Percentiles rank a stretch among this genome's conserved stretches.
Evolutionary conservation across 768 basidiomycete genomes (phyloP).

Genomic region (Boletellus emodensis): DNA sequence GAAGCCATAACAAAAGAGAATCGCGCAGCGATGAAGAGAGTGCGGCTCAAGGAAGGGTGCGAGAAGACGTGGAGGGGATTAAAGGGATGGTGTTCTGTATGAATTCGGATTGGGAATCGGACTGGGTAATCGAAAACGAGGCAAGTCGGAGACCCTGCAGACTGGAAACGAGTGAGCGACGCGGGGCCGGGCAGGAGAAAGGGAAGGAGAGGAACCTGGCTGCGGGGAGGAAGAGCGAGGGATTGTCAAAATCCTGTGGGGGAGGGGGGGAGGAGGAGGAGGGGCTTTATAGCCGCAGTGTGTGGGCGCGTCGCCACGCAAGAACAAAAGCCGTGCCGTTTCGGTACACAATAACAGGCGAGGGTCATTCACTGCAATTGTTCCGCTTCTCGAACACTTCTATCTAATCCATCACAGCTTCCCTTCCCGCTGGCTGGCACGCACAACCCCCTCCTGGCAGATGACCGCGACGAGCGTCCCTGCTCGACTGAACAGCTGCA

Average conservation of each 20-base stretch:
- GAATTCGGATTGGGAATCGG: slow-evolving; percentile 24
- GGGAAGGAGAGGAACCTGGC: slow-evolving; percentile 24
- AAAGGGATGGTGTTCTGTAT: slow-evolving; percentile 1
- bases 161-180: slow-evolving; percentile 19
- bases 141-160: slow-evolving; percentile 22
- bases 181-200: not conserved
- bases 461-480: slow-evolving; percentile 71
- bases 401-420: slow-evolving; percentile 18
- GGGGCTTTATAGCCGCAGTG: slow-evolving; percentile 26
- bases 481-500: slow-evolving; percentile 62
- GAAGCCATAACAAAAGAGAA: slow-evolving; percentile 24
- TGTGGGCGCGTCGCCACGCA: slow-evolving; percentile 26
- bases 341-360: slow-evolving; percentile 29
- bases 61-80: slow-evolving; percentile 22
- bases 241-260: slow-evolving; percentile 37
- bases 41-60: slow-evolving; percentile 19
- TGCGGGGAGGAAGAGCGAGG: slow-evolving; percentile 19
- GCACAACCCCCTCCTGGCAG: slow-evolving; percentile 76
- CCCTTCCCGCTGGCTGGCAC: slow-evolving; percentile 48
- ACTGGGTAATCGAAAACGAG: slow-evolving; percentile 21
- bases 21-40: slow-evolving; percentile 31
- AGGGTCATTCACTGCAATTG: slow-evolving; percentile 20
- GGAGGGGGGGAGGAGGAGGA: not conserved
- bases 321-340: slow-evolving; percentile 35
- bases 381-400: slow-evolving; percentile 13